phyloP scores from a whole-genome alignment of 306 rosid species.

The Sindora glabra region DNA sequence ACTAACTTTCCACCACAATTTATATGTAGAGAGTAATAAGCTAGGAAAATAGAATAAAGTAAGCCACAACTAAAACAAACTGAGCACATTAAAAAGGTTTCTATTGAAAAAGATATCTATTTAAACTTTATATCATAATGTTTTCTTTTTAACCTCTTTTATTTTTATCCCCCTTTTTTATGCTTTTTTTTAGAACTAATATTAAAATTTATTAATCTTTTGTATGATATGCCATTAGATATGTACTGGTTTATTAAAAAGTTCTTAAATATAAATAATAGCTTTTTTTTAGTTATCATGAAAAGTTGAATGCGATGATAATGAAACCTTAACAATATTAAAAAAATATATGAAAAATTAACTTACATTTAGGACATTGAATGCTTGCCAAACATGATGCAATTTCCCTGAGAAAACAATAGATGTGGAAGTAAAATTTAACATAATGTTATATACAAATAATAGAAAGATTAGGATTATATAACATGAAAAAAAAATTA shows the following conservation, averaged over 20 bases:
- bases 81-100: not conserved
- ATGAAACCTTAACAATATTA: not conserved
- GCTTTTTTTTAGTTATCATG: no score
- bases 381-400: constrained; percentile 36
- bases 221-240: no score
- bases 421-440: constrained; percentile 6
- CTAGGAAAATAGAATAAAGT: not conserved
- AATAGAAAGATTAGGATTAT: not conserved
- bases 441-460: not conserved
- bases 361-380: constrained; percentile 37
- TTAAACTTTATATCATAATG: no score
- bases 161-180: no score
- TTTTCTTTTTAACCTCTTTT: no score
- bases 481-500: not conserved
- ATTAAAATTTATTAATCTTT: no score
- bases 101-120: no score
- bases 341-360: not conserved
- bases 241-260: no score
- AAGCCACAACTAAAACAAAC: not conserved
- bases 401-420: constrained; percentile 25
- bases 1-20: constrained; percentile 16
- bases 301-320: no score
- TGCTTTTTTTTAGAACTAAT: no score
- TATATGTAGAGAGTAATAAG: constrained; percentile 8
- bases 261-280: no score